phyloP scores from a whole-genome alignment of 2,329 filamentous ascomycete genomes.

The Diatrype stigma region DNA sequence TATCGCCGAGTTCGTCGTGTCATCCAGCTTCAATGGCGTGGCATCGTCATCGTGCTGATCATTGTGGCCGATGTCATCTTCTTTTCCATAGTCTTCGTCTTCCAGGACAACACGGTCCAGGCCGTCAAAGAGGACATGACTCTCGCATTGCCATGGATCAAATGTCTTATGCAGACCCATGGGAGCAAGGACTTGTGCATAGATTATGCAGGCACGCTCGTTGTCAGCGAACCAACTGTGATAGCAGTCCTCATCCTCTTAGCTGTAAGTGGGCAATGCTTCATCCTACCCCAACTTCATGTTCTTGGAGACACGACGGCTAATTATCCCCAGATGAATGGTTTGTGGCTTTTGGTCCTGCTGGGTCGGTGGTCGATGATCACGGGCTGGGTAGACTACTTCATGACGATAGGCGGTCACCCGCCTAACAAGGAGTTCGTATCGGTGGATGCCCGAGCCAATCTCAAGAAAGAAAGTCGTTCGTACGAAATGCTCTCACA shows the following conservation, averaged over 20 bases:
- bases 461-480: conserved; percentile 58
- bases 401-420: conserved; percentile 42
- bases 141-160: conserved; percentile 62
- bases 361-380: conserved; percentile 83
- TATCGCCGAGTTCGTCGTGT: conserved; percentile 84
- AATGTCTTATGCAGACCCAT: conserved; percentile 58
- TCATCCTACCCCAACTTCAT: too few species aligned
- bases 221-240: conserved; percentile 72
- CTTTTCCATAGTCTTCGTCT: conserved; percentile 87
- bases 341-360: conserved; percentile 78
- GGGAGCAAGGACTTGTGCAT: conserved; percentile 67
- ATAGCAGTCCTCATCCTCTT: conserved; percentile 79
- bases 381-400: conserved; percentile 71
- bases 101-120: conserved; percentile 70
- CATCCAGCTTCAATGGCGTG: conserved; percentile 89
- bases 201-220: conserved; percentile 52
- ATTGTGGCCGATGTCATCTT: conserved; percentile 91
- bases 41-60: conserved; percentile 82
- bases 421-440: conserved; percentile 75
- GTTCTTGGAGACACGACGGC: conserved; percentile 8
- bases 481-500: conserved; percentile 78
- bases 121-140: conserved; percentile 49
- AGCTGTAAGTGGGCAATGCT: conserved; percentile 53
- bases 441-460: conserved; percentile 70
- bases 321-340: conserved; percentile 58